Evolutionary conservation across 257 asterid species (phyloP).

Genomic region (Scutellaria barbata): DNA sequence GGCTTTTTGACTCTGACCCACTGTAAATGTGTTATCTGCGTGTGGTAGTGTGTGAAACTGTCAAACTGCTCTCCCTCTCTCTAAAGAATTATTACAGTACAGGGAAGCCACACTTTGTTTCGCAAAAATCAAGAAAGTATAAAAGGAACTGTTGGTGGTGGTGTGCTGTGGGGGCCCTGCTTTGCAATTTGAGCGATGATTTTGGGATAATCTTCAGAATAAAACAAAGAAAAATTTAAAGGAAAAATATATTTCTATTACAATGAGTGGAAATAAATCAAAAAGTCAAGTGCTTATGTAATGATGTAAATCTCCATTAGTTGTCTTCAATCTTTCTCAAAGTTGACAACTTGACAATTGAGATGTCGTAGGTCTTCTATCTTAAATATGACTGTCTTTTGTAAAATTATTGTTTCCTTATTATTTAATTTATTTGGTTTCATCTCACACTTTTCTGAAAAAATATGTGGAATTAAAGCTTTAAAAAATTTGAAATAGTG

Average conservation of each 20-base stretch:
- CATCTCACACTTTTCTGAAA: background rate
- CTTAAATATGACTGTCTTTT: background rate
- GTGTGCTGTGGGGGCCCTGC: constrained; percentile 39
- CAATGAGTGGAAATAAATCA: background rate
- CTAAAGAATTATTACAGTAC: constrained; percentile 29
- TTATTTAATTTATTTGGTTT: background rate
- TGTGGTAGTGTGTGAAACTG: constrained; percentile 26
- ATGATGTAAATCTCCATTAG: constrained; percentile 14
- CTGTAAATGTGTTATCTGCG: constrained; percentile 35
- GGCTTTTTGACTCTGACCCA: constrained; percentile 41
- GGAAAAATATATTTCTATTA: background rate
- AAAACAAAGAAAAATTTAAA: background rate
- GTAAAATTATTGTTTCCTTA: background rate
- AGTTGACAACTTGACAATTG: constrained; percentile 9
- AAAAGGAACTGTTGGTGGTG: constrained; percentile 32
- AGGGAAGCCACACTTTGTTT: constrained; percentile 20
- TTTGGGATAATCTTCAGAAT: constrained; percentile 26
- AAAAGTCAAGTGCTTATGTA: constrained; percentile 15
- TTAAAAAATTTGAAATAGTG: background rate
- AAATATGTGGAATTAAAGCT: background rate
- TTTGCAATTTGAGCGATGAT: constrained; percentile 9
- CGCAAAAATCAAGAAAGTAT: constrained; percentile 29
- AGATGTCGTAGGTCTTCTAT: background rate
- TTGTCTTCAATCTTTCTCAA: constrained; percentile 12
- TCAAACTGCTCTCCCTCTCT: constrained; percentile 15